Evolutionary conservation across 2,329 filamentous ascomycete genomes (phyloP).

Genomic region (Chalaropsis thielavioides): DNA sequence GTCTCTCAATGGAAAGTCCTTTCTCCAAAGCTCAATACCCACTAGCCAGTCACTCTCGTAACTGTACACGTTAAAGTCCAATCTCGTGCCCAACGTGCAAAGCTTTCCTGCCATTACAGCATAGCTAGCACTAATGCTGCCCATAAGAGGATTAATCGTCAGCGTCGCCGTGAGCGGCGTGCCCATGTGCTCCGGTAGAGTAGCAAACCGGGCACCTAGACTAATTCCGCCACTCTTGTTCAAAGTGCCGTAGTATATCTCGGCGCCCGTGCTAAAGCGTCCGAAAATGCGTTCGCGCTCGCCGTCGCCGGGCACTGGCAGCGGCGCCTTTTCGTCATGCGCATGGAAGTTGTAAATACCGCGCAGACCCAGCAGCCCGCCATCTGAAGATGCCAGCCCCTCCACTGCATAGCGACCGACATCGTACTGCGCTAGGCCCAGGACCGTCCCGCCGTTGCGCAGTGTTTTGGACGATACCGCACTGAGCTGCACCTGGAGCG

Average conservation of each 20-base stretch:
- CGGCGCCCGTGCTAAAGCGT: slow-evolving; percentile 78
- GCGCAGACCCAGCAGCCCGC: slow-evolving; percentile 70
- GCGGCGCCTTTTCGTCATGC: slow-evolving; percentile 35
- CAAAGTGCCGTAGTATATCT: slow-evolving; percentile 87
- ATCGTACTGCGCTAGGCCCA: slow-evolving; percentile 67
- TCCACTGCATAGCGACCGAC: slow-evolving; percentile 77
- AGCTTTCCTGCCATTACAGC: slow-evolving; percentile 74
- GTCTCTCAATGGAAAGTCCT: slow-evolving; percentile 31
- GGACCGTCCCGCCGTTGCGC: slow-evolving; percentile 59
- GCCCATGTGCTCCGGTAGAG: slow-evolving; percentile 62
- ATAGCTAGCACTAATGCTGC: slow-evolving; percentile 81
- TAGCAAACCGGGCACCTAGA: slow-evolving; percentile 77
- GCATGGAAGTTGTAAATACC: slow-evolving; percentile 91
- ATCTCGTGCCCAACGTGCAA: slow-evolving; percentile 73
- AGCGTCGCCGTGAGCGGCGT: slow-evolving; percentile 89
- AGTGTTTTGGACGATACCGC: slow-evolving; percentile 59
- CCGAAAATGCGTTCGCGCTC: slow-evolving; percentile 54
- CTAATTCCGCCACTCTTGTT: slow-evolving; percentile 92
- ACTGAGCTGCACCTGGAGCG: slow-evolving; percentile 65
- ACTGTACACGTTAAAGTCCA: slow-evolving; percentile 96
- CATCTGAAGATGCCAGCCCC: slow-evolving; percentile 83
- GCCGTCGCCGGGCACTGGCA: slow-evolving; percentile 18
- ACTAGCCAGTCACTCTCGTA: slow-evolving; percentile 92
- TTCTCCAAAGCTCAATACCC: slow-evolving; percentile 85
- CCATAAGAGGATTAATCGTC: slow-evolving; percentile 87